Percentiles rank a stretch among this genome's conserved stretches.
phyloP scores from a whole-genome alignment of 345 rosid species.

The Gossypioides kirkii region DNA sequence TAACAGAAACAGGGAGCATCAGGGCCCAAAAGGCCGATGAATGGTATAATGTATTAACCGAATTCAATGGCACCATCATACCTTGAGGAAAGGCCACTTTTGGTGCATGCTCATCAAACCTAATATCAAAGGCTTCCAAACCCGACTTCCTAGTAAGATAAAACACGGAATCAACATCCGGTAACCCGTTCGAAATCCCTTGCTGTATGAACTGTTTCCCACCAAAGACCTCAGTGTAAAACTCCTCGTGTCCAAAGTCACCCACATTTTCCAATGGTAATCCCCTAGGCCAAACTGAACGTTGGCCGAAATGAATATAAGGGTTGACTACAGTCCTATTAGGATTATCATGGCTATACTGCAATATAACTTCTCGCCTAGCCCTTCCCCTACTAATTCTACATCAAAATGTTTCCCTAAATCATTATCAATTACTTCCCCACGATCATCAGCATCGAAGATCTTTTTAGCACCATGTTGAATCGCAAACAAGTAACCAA shows the following conservation, averaged over 20 bases:
- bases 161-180: slow-evolving; percentile 98
- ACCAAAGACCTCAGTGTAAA: slow-evolving; percentile 84
- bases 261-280: slow-evolving; percentile 94
- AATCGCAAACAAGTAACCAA: slow-evolving; percentile 90
- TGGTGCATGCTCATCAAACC: slow-evolving; percentile 84
- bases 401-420: slow-evolving; percentile 89
- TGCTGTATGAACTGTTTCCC: slow-evolving; percentile 97
- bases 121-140: slow-evolving; percentile 82
- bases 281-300: slow-evolving; percentile 99
- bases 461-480: slow-evolving; percentile 96
- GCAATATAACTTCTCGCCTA: slow-evolving; percentile 75
- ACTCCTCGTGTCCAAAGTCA: slow-evolving; percentile 83
- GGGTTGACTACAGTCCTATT: slow-evolving; percentile 86
- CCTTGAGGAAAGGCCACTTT: slow-evolving; percentile 97
- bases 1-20: slow-evolving; percentile 97
- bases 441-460: slow-evolving; percentile 91
- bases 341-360: slow-evolving; percentile 77
- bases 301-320: slow-evolving; percentile 89
- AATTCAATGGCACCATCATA: slow-evolving; percentile 86
- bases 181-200: slow-evolving; percentile 92
- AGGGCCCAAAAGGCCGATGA: slow-evolving; percentile 95
- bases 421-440: slow-evolving; percentile 79
- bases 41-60: slow-evolving; percentile 85
- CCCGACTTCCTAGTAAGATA: slow-evolving; percentile 81
- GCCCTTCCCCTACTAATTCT: slow-evolving; percentile 77